Percentiles rank a stretch among this genome's conserved stretches.
Conservation (phyloP, 768 basidiomycete genomes). For the Gymnopilus junonius region DNA sequence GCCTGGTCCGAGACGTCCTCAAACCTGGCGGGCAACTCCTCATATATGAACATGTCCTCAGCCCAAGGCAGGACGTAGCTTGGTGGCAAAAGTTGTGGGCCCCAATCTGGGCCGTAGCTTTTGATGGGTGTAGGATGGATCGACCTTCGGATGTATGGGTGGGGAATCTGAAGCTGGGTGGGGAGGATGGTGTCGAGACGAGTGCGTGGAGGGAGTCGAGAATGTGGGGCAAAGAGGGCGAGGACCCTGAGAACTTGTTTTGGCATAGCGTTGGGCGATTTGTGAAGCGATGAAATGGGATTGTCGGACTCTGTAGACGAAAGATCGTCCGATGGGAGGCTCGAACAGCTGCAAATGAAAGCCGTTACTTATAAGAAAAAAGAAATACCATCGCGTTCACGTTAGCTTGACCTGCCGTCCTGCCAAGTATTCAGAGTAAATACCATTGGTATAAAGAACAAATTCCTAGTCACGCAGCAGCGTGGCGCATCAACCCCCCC, state of each 20-base stretch:
- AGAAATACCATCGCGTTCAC: too few species aligned
- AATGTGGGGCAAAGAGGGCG: conserved; percentile 53
- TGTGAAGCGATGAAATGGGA: conserved; percentile 43
- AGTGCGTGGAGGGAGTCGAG: conserved; percentile 54
- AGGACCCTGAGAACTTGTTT: conserved; percentile 61
- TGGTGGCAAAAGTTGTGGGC: conserved; percentile 81
- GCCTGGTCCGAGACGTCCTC: conserved; percentile 55
- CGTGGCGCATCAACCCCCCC: background rate
- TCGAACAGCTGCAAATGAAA: too few species aligned
- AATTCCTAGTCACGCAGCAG: background rate
- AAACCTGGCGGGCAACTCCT: conserved; percentile 68
- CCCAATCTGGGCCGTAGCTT: conserved; percentile 62
- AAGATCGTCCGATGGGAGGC: too few species aligned
- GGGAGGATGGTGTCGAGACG: conserved; percentile 17
- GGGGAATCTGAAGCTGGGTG: conserved; percentile 33
- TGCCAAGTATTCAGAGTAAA: too few species aligned
- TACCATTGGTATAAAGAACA: too few species aligned
- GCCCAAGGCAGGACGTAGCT: conserved; percentile 52
- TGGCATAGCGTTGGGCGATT: conserved; percentile 64
- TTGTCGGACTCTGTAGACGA: too few species aligned
- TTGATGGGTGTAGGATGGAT: conserved; percentile 71
- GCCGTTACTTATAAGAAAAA: too few species aligned
- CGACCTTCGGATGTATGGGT: conserved; percentile 57
- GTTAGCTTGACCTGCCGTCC: too few species aligned
- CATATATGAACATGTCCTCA: conserved; percentile 74